Evolutionary conservation across 495 filamentous ascomycete species (phyloP).

Genomic region (Aspergillus hancockii): DNA sequence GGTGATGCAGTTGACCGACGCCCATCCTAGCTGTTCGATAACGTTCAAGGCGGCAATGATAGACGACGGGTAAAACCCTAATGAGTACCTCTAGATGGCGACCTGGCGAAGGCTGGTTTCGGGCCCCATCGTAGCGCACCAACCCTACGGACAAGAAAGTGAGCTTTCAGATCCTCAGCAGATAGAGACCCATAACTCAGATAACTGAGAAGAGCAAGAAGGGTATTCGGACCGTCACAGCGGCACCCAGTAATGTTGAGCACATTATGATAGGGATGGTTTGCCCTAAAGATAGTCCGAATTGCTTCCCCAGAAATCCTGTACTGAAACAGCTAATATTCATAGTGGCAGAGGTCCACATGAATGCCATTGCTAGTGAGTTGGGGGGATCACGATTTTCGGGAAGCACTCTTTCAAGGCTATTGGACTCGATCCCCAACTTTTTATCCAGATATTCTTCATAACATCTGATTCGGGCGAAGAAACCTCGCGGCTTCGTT

Average conservation of each 20-base stretch:
- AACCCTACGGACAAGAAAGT: constrained; percentile 24
- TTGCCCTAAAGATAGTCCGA: constrained; percentile 37
- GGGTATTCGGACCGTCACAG: constrained; percentile 45
- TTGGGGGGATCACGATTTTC: constrained; percentile 39
- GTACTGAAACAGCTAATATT: constrained; percentile 54
- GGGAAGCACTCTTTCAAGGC: constrained; percentile 52
- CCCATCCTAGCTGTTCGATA: constrained; percentile 35
- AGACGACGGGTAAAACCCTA: constrained; percentile 36
- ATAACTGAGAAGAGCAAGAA: constrained; percentile 5
- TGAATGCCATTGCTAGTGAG: constrained; percentile 47
- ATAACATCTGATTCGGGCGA: constrained; percentile 41
- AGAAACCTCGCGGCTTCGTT: constrained; percentile 24
- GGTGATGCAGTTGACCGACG: constrained; percentile 40
- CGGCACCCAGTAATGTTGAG: constrained; percentile 36
- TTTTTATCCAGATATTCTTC: constrained; percentile 53
- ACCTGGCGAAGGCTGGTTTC: constrained; percentile 78
- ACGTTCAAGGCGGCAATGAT: constrained; percentile 34
- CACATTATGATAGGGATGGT: constrained; percentile 39
- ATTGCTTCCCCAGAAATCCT: constrained; percentile 38
- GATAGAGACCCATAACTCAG: not conserved
- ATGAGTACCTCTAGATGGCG: constrained; percentile 58
- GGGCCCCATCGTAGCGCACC: constrained; percentile 66
- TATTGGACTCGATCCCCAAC: constrained; percentile 55
- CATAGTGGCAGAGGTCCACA: constrained; percentile 55
- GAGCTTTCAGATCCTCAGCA: constrained; percentile 1